A percentile compares a stretch with the other conserved stretches of the same genome.
These are phyloP conservation scores for Coemansia sp. DNA, from an alignment of 192 early-diverging fungal species.

Conservation along the genomic window DNA sequence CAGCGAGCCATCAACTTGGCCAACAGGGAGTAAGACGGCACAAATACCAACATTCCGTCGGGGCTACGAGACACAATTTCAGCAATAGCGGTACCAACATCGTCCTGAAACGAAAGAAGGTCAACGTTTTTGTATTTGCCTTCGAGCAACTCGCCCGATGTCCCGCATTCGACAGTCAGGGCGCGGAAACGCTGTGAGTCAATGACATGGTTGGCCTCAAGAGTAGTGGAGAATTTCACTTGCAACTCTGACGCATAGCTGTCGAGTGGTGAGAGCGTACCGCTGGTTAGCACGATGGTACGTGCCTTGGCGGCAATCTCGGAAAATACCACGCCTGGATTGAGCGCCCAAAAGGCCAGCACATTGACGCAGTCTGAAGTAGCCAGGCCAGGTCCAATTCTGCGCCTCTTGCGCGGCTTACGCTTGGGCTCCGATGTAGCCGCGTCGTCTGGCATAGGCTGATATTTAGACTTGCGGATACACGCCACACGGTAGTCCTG, in stretches of 20 bases:
- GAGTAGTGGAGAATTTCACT: constrained; percentile 51
- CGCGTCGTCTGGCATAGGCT: not conserved
- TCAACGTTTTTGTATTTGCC: constrained; percentile 51
- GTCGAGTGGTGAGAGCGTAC: constrained; percentile 68
- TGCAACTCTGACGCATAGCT: constrained; percentile 64
- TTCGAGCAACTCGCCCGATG: constrained; percentile 46
- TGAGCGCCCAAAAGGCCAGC: constrained; percentile 50
- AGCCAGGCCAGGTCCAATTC: not conserved
- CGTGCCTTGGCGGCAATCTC: constrained; percentile 47
- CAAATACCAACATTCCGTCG: constrained; percentile 54
- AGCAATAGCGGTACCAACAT: constrained; percentile 52
- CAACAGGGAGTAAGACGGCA: constrained; percentile 50
- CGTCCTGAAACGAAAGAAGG: constrained; percentile 58
- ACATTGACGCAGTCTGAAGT: constrained; percentile 14
- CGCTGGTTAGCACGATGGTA: constrained; percentile 65
- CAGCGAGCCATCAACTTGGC: constrained; percentile 51
- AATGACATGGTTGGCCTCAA: constrained; percentile 75
- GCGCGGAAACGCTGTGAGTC: constrained; percentile 61
- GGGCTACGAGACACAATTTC: constrained; percentile 43
- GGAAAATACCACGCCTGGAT: constrained; percentile 37
- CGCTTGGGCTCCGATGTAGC: not conserved
- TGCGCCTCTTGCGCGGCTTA: constrained; percentile 4
- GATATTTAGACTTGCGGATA: constrained; percentile 11
- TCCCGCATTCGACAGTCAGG: constrained; percentile 55
- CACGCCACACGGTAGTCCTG: constrained; percentile 40